Evolutionary conservation across 768 basidiomycete genomes (phyloP).

Genomic region (Leccinum disarticulatum): DNA sequence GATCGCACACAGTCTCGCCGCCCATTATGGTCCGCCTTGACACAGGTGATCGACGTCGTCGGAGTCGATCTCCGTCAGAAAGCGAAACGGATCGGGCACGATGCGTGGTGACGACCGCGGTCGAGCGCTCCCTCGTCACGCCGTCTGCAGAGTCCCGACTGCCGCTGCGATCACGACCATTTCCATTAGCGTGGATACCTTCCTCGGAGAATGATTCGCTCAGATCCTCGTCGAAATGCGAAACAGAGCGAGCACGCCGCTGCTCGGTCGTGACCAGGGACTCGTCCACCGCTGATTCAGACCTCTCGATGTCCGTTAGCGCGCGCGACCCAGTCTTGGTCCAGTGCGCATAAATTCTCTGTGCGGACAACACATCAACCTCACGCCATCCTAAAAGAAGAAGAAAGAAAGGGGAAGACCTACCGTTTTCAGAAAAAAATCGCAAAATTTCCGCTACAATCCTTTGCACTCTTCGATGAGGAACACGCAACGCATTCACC

Average conservation of each 20-base stretch:
- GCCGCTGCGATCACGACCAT: too few species aligned
- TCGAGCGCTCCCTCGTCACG: too few species aligned
- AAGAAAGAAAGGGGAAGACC: neutral
- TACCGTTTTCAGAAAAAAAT: slow-evolving; percentile 18
- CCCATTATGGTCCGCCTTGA: neutral
- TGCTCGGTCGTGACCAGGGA: neutral
- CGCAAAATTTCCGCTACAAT: slow-evolving; percentile 15
- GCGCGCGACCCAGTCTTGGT: neutral
- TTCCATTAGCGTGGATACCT: too few species aligned
- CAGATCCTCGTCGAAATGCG: too few species aligned
- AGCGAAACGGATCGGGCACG: neutral
- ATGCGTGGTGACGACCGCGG: too few species aligned
- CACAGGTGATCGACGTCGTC: neutral
- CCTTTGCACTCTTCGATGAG: slow-evolving; percentile 18
- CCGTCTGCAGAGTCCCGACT: too few species aligned
- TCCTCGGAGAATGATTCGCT: too few species aligned
- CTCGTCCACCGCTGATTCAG: neutral
- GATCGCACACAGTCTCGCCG: neutral
- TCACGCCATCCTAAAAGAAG: neutral
- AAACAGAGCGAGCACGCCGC: too few species aligned
- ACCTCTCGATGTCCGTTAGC: neutral
- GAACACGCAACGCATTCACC: slow-evolving; percentile 11
- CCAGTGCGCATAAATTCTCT: slow-evolving; percentile 12
- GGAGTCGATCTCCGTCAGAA: neutral
- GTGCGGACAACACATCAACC: neutral